Conservation (phyloP, 345 rosid species). For the Lepidium didymum region DNA sequence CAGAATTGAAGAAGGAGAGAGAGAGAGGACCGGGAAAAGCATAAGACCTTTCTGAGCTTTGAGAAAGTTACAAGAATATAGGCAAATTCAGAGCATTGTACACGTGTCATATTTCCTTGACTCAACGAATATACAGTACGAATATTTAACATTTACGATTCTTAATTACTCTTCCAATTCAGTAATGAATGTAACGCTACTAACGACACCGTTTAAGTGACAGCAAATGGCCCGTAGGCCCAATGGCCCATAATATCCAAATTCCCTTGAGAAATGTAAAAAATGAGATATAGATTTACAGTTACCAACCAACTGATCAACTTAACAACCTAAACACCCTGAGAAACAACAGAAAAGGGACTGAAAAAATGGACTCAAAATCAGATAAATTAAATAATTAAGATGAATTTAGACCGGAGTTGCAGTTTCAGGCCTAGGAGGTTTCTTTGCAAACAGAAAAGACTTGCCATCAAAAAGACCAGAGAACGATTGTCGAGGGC, state of each 20-base stretch:
- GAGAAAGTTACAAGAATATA: conserved; percentile 28
- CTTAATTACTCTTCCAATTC: background rate
- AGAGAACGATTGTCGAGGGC: conserved; percentile 54
- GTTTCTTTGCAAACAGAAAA: conserved; percentile 63
- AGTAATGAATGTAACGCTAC: background rate
- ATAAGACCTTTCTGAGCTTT: conserved; percentile 25
- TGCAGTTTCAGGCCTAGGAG: conserved; percentile 63
- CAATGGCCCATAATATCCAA: too few relatives aligned
- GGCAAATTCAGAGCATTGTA: conserved; percentile 6
- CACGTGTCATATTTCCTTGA: conserved; percentile 12
- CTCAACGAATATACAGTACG: background rate
- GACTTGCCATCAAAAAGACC: conserved; percentile 81
- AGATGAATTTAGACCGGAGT: conserved; percentile 38
- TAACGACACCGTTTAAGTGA: background rate
- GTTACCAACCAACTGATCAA: conserved; percentile 26
- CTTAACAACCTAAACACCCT: conserved; percentile 8
- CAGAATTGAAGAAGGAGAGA: conserved; percentile 3
- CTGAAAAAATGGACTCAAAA: conserved; percentile 4
- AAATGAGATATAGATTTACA: conserved; percentile 30
- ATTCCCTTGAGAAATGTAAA: conserved; percentile 1
- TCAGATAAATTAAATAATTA: background rate
- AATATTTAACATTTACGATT: background rate
- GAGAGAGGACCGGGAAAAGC: conserved; percentile 15
- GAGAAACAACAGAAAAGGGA: background rate
- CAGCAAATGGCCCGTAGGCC: background rate